These are phyloP conservation scores for Fusarium tjaetaba DNA, from an alignment of 2,329 filamentous ascomycete species.

Conservation along the genomic window DNA sequence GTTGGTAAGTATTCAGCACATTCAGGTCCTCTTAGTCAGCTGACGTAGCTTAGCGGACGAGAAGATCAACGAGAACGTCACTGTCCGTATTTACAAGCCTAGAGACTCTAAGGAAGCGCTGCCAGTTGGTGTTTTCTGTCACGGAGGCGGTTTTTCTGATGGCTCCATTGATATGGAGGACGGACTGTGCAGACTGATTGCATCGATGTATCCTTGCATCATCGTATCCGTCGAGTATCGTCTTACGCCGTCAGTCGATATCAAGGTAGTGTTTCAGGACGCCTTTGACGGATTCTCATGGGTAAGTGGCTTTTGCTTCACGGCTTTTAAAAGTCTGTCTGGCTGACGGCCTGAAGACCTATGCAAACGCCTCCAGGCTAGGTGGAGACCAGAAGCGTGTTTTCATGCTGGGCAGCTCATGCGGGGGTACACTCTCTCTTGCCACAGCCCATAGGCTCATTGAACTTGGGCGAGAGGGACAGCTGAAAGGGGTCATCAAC, in stretches of 20 bases:
- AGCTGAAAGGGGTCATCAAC: neutral
- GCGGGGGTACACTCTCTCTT: fast-evolving
- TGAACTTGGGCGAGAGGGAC: fast-evolving
- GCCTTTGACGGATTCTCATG: neutral
- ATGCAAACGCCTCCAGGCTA: fast-evolving
- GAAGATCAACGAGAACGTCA: fast-evolving
- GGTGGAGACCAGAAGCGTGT: fast-evolving
- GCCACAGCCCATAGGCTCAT: neutral
- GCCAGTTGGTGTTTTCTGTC: neutral
- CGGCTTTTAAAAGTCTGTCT: neutral
- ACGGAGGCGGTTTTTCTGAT: neutral
- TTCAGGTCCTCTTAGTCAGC: fast-evolving
- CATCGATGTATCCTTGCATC: neutral
- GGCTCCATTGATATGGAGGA: neutral
- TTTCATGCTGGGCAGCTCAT: fast-evolving
- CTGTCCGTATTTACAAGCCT: neutral
- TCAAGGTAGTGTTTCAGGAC: fast-evolving
- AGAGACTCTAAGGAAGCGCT: fast-evolving
- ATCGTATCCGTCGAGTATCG: fast-evolving
- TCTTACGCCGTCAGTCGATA: neutral
- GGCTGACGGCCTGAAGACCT: fast-evolving
- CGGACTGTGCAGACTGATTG: neutral
- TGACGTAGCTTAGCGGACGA: neutral
- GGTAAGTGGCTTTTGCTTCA: neutral
- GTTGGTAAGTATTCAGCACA: neutral